These are phyloP conservation scores for Hyphochytrium catenoides DNA, from an alignment of 352 stramenopile species.

Conservation along the genomic window DNA sequence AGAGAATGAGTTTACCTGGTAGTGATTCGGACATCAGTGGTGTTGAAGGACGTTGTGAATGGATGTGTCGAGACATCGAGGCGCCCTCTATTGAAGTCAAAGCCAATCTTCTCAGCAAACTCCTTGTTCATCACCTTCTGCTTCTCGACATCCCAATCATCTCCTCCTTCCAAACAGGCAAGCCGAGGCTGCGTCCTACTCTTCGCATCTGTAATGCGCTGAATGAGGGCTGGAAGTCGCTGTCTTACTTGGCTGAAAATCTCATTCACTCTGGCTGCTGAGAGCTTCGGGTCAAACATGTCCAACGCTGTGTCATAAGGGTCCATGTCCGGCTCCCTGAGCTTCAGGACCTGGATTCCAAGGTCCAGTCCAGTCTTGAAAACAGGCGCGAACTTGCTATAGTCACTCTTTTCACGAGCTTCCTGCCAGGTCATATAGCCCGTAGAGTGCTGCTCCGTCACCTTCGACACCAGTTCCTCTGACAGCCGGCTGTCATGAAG, in stretches of 20 bases:
- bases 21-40: conserved; percentile 46
- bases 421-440: conserved; percentile 1
- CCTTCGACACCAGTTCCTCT: no score
- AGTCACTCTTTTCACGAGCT: conserved; percentile 4
- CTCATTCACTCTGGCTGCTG: conserved; percentile 16
- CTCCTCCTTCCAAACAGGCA: conserved; percentile 5
- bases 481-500: conserved; percentile 1
- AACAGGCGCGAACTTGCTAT: conserved; percentile 2
- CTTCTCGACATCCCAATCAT: conserved; percentile 14
- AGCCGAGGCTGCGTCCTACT: conserved; percentile 6
- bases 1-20: no score
- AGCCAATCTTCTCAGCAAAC: conserved; percentile 27
- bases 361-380: conserved; percentile 4
- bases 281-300: conserved; percentile 38
- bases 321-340: conserved; percentile 1
- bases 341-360: neutral
- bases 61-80: conserved; percentile 50
- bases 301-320: conserved; percentile 18
- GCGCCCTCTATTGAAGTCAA: conserved; percentile 20
- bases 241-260: conserved; percentile 29
- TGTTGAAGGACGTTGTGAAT: conserved; percentile 28
- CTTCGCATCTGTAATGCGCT: conserved; percentile 14
- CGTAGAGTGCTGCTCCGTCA: conserved; percentile 1
- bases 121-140: conserved; percentile 18
- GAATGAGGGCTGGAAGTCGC: conserved; percentile 24